phyloP scores from a whole-genome alignment of 768 basidiomycete genomes.

The Lactarius hatsudake region DNA sequence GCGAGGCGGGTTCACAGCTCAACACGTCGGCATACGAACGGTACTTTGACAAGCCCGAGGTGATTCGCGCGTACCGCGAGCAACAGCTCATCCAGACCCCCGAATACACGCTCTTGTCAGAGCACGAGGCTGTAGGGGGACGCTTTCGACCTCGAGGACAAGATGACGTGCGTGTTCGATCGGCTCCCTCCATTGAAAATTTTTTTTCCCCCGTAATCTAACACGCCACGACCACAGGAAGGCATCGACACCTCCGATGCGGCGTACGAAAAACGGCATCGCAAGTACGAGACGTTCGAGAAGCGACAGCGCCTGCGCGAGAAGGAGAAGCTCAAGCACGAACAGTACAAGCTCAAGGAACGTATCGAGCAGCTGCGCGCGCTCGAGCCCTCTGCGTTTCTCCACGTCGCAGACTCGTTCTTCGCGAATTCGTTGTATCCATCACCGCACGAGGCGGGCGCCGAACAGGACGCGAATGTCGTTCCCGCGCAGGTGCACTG shows the following conservation, averaged over 20 bases:
- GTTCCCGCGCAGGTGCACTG: constrained; percentile 33
- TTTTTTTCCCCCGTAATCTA: constrained; percentile 19
- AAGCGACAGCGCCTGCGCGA: constrained; percentile 82
- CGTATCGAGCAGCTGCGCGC: constrained; percentile 78
- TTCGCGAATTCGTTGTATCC: constrained; percentile 43
- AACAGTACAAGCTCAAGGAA: constrained; percentile 88
- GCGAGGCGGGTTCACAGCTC: constrained; percentile 40
- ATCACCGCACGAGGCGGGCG: constrained; percentile 38
- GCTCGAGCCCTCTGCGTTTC: constrained; percentile 72
- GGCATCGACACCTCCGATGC: constrained; percentile 73
- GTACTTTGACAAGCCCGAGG: constrained; percentile 77
- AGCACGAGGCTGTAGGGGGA: constrained; percentile 56
- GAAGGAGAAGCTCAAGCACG: constrained; percentile 88
- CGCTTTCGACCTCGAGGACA: constrained; percentile 66
- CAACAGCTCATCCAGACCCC: constrained; percentile 78
- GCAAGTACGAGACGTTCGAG: constrained; percentile 84
- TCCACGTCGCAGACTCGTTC: constrained; percentile 54
- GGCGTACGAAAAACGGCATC: constrained; percentile 77
- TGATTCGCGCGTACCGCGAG: constrained; percentile 64
- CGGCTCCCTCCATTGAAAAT: background rate
- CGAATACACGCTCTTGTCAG: constrained; percentile 50
- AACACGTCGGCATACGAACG: constrained; percentile 63
- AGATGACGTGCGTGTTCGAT: constrained; percentile 59
- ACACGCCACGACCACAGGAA: constrained; percentile 38
- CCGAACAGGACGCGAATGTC: constrained; percentile 25